phyloP scores from a whole-genome alignment of 768 basidiomycete genomes.

The Crucibulum laeve region DNA sequence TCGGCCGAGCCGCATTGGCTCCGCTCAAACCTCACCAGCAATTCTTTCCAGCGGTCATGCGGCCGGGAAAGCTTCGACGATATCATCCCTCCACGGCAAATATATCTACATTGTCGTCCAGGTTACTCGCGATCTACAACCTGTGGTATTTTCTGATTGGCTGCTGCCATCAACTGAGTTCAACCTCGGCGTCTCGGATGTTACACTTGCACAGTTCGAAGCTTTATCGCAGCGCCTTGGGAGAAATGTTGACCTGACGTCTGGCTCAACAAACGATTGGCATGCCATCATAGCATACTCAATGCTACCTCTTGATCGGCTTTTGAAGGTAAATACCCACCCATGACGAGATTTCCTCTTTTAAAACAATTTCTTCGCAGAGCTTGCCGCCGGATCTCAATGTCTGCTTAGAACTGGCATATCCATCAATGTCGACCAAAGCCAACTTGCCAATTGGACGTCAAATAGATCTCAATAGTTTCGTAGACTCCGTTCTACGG shows the following conservation, averaged over 20 bases:
- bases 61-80: slow-evolving; percentile 60
- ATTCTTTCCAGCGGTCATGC: slow-evolving; percentile 45
- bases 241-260: slow-evolving; percentile 29
- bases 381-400: slow-evolving; percentile 59
- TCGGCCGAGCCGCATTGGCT: slow-evolving; percentile 43
- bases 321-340: slow-evolving; percentile 54
- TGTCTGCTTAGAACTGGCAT: slow-evolving; percentile 81
- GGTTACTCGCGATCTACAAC: slow-evolving; percentile 88
- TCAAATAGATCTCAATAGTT: slow-evolving; percentile 69
- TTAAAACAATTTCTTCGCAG: slow-evolving; percentile 24
- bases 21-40: slow-evolving; percentile 70
- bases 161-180: slow-evolving; percentile 66
- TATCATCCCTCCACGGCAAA: slow-evolving; percentile 87
- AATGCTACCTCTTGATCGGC: slow-evolving; percentile 72
- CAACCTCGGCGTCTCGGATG: slow-evolving; percentile 78
- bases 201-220: slow-evolving; percentile 80
- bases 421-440: slow-evolving; percentile 51
- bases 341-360: background rate
- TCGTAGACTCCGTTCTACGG: slow-evolving; percentile 81
- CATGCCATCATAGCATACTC: slow-evolving; percentile 36
- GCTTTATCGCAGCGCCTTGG: slow-evolving; percentile 52
- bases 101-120: slow-evolving; percentile 87
- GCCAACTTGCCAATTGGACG: slow-evolving; percentile 40
- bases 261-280: slow-evolving; percentile 36
- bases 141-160: slow-evolving; percentile 81